Evolutionary conservation across 257 asterid species (phyloP).

Genomic region (Mentha longifolia): DNA sequence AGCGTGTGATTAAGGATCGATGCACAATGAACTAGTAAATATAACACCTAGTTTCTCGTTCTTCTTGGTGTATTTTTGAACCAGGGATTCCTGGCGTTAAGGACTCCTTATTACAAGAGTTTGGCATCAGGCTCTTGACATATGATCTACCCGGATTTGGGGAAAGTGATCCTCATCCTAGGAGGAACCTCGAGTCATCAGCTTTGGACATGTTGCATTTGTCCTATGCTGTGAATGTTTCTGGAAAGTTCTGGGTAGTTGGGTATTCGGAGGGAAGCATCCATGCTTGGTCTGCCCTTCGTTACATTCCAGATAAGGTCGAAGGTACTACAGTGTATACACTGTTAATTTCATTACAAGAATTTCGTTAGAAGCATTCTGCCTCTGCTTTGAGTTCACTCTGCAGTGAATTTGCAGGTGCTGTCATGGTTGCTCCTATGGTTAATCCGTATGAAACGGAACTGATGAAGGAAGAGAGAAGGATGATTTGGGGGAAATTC

Average conservation of each 20-base stretch:
- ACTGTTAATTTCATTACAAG: neutral
- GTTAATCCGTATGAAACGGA: slow-evolving; percentile 85
- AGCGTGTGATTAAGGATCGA: neutral
- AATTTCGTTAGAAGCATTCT: slow-evolving; percentile 28
- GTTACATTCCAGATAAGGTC: slow-evolving; percentile 86
- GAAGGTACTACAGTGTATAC: slow-evolving; percentile 54
- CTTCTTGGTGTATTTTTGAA: neutral
- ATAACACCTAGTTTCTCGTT: neutral
- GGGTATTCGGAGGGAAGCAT: slow-evolving; percentile 77
- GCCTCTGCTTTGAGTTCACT: neutral
- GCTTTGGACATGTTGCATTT: slow-evolving; percentile 87
- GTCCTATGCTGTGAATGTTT: slow-evolving; percentile 72
- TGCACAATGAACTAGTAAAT: neutral
- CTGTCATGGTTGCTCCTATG: slow-evolving; percentile 89
- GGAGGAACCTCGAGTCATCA: slow-evolving; percentile 84
- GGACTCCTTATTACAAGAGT: slow-evolving; percentile 69
- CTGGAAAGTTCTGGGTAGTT: slow-evolving; percentile 87
- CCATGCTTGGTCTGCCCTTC: slow-evolving; percentile 95
- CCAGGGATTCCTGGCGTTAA: slow-evolving; percentile 90
- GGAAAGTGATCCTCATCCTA: slow-evolving; percentile 93
- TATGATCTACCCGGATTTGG: slow-evolving; percentile 97
- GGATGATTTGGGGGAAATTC: slow-evolving; percentile 79
- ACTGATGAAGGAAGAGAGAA: slow-evolving; percentile 73
- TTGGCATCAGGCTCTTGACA: slow-evolving; percentile 77
- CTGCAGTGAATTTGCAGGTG: slow-evolving; percentile 52